Percentiles rank a stretch among this genome's conserved stretches.
Conservation (phyloP, 805 yeast species). For the Starmerella ratchasimensis region DNA sequence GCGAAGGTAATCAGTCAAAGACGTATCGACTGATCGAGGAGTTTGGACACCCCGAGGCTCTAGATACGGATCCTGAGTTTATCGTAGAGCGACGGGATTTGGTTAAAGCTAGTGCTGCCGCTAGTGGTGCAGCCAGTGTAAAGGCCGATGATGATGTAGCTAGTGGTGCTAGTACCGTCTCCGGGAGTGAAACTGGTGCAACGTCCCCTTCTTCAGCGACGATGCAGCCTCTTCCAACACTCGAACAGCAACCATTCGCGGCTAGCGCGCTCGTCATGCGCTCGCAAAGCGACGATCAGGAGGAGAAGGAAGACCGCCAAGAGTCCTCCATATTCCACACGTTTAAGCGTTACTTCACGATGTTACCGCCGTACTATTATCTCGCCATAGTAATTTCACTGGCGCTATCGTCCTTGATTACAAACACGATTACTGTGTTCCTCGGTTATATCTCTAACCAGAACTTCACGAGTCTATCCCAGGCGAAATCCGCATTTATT, state of each 20-base stretch:
- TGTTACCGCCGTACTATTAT: slow-evolving; percentile 28
- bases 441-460: slow-evolving; percentile 20
- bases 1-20: neutral
- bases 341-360: slow-evolving; percentile 20
- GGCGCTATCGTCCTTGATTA: slow-evolving; percentile 20
- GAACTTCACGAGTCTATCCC: slow-evolving; percentile 11
- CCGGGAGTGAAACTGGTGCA: too few species aligned
- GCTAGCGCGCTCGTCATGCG: slow-evolving; percentile 15
- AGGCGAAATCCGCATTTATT: slow-evolving; percentile 42
- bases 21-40: neutral
- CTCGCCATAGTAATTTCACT: slow-evolving; percentile 27
- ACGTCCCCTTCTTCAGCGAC: neutral
- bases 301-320: slow-evolving; percentile 18
- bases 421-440: slow-evolving; percentile 16
- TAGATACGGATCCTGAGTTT: slow-evolving; percentile 50
- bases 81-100: slow-evolving; percentile 37
- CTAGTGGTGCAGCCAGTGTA: too few species aligned
- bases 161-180: too few species aligned
- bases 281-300: slow-evolving; percentile 23
- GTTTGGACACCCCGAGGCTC: neutral
- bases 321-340: slow-evolving; percentile 16
- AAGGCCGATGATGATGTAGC: too few species aligned
- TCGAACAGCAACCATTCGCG: slow-evolving; percentile 19
- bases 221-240: too few species aligned
- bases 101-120: neutral